phyloP scores from a whole-genome alignment of 331 rosid genomes.

The Telfairia occidentalis region DNA sequence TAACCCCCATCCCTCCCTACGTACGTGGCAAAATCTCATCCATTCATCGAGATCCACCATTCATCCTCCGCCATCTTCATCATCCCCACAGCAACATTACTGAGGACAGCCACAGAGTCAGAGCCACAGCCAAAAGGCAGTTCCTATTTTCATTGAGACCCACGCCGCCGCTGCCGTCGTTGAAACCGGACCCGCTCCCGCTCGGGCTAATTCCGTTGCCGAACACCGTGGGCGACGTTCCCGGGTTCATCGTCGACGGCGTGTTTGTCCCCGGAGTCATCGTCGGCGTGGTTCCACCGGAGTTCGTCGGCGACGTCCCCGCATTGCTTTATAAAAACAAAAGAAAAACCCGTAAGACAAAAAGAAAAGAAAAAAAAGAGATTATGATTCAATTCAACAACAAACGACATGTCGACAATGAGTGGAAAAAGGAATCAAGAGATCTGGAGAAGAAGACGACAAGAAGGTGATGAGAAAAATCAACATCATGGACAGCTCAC shows the following conservation, averaged over 20 bases:
- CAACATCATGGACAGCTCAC: conserved; percentile 18
- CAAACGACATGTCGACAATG: neutral
- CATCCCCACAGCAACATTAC: conserved; percentile 24
- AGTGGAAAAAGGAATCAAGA: neutral
- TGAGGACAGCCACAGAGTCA: conserved; percentile 26
- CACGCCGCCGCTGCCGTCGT: conserved; percentile 11
- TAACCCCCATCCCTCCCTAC: conserved; percentile 9
- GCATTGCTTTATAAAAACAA: conserved; percentile 25
- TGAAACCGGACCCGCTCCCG: conserved; percentile 23
- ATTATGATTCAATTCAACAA: neutral
- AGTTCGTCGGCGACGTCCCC: conserved; percentile 18
- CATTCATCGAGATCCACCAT: conserved; percentile 18
- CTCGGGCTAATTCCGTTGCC: conserved; percentile 43
- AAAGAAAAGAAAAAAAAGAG: neutral
- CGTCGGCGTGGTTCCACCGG: conserved; percentile 22
- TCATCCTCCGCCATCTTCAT: neutral
- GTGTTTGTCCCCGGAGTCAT: conserved; percentile 17
- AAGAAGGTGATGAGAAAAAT: neutral
- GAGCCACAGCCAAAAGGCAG: conserved; percentile 20
- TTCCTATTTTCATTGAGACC: conserved; percentile 14
- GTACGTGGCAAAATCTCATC: conserved; percentile 34
- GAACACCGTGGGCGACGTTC: conserved; percentile 8
- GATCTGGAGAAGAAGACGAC: conserved; percentile 16
- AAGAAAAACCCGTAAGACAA: conserved; percentile 8
- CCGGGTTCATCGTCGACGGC: neutral